These are phyloP conservation scores for Psilocybe tampanensis DNA, from an alignment of 768 basidiomycete species.

Conservation along the genomic window DNA sequence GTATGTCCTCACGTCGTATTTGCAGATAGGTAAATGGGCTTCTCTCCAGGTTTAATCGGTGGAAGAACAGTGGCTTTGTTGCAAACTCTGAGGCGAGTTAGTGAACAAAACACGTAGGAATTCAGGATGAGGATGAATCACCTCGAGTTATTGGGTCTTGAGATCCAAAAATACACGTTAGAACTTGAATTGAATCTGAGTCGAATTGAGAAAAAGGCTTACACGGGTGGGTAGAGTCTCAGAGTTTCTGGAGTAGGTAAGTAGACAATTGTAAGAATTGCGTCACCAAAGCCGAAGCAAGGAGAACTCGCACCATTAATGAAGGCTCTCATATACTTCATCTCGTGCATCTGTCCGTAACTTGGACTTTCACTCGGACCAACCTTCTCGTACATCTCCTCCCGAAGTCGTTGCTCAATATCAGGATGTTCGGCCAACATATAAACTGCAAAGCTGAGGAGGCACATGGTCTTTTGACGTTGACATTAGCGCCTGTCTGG, in stretches of 20 bases:
- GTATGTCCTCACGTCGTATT: constrained; percentile 38
- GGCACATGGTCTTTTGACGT: constrained; percentile 34
- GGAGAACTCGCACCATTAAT: too few species aligned
- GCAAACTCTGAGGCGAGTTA: constrained; percentile 26
- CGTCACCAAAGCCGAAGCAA: too few species aligned
- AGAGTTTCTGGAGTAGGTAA: constrained; percentile 37
- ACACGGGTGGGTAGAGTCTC: constrained; percentile 41
- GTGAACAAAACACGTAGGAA: too few species aligned
- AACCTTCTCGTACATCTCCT: constrained; percentile 40
- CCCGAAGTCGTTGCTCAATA: constrained; percentile 36
- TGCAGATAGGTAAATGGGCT: constrained; percentile 55
- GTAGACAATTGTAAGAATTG: neutral
- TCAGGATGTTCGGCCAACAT: constrained; percentile 44
- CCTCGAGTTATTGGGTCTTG: constrained; percentile 40
- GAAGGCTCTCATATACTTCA: constrained; percentile 42
- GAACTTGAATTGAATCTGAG: neutral
- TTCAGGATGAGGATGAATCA: neutral
- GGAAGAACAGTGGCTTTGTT: constrained; percentile 45
- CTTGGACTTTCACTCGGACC: constrained; percentile 38
- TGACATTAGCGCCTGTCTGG: neutral
- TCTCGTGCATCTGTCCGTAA: constrained; percentile 45
- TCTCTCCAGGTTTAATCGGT: constrained; percentile 35
- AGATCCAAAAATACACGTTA: too few species aligned
- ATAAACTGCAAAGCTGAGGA: constrained; percentile 44
- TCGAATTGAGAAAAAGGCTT: constrained; percentile 11